Evolutionary conservation across 2,329 filamentous ascomycete species (phyloP).

Genomic region (Epichloe elymi): DNA sequence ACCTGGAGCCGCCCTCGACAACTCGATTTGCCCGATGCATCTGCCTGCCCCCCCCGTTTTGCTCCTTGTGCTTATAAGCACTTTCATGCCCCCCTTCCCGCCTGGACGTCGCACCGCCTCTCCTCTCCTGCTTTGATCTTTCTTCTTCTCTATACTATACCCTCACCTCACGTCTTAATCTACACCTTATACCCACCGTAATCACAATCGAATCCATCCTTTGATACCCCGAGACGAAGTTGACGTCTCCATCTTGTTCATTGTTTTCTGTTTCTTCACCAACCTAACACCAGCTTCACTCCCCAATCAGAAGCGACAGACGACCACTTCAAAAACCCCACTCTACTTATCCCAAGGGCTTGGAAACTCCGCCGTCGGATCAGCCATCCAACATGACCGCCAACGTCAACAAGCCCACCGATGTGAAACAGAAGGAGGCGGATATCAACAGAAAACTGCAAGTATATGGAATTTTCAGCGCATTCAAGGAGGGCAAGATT

Average conservation of each 20-base stretch:
- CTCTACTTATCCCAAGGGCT: background rate
- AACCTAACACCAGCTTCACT: background rate
- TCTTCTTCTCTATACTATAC: conserved; percentile 6
- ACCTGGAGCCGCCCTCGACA: background rate
- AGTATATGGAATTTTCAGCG: conserved; percentile 77
- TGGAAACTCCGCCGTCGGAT: too few species aligned
- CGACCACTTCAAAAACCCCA: background rate
- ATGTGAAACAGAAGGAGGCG: conserved; percentile 64
- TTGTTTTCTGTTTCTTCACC: background rate
- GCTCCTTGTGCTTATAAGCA: conserved; percentile 1
- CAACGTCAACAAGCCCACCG: conserved; percentile 59
- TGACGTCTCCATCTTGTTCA: background rate
- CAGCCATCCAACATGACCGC: conserved; percentile 19
- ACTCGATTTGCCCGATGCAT: background rate
- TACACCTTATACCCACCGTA: conserved; percentile 9
- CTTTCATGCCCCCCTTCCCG: background rate
- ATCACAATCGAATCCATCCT: conserved; percentile 11
- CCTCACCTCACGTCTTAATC: conserved; percentile 4
- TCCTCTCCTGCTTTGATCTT: conserved; percentile 5
- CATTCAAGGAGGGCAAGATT: conserved; percentile 79
- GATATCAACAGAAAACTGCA: conserved; percentile 92
- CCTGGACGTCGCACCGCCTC: background rate
- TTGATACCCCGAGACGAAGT: conserved; percentile 16
- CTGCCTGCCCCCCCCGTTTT: background rate
- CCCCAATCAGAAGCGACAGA: background rate